Evolutionary conservation across 192 early-diverging fungal genomes (phyloP).

Genomic region (Phlyctochytrium bullatum): DNA sequence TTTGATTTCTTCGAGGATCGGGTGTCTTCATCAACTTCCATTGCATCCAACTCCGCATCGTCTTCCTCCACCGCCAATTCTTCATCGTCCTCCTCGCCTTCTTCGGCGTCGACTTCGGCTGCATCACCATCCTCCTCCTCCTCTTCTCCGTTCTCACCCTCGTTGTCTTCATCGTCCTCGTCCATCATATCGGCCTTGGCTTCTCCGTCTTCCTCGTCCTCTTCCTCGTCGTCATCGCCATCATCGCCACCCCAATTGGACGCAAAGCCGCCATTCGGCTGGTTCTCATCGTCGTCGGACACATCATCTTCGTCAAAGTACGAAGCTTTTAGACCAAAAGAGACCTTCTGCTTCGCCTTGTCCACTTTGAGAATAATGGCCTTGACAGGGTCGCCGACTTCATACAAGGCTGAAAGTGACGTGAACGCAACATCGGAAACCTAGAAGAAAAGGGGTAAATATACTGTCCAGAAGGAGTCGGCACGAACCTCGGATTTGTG

Average conservation of each 20-base stretch:
- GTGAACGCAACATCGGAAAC: constrained; percentile 4
- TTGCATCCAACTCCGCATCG: not conserved
- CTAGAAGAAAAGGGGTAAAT: not conserved
- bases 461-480: not conserved
- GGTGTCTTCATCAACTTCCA: too few species aligned
- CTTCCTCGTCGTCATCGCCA: constrained; percentile 40
- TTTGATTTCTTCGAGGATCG: not conserved
- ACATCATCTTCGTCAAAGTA: constrained; percentile 71
- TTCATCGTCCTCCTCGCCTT: constrained; percentile 20
- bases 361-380: constrained; percentile 77
- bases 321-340: constrained; percentile 80
- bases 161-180: constrained; percentile 22
- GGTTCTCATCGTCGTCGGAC: constrained; percentile 26
- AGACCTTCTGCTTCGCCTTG: constrained; percentile 60
- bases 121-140: constrained; percentile 16
- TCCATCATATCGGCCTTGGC: constrained; percentile 35
- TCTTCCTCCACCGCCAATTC: not conserved
- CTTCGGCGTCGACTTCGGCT: constrained; percentile 4
- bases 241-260: too few species aligned
- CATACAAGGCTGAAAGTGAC: constrained; percentile 64
- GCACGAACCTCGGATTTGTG: constrained; percentile 66
- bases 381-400: constrained; percentile 80
- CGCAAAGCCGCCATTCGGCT: not conserved
- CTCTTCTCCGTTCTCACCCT: constrained; percentile 16
- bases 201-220: constrained; percentile 47